Conservation (phyloP, 108 stramenopile species). For the Cyclotella baltica region DNA sequence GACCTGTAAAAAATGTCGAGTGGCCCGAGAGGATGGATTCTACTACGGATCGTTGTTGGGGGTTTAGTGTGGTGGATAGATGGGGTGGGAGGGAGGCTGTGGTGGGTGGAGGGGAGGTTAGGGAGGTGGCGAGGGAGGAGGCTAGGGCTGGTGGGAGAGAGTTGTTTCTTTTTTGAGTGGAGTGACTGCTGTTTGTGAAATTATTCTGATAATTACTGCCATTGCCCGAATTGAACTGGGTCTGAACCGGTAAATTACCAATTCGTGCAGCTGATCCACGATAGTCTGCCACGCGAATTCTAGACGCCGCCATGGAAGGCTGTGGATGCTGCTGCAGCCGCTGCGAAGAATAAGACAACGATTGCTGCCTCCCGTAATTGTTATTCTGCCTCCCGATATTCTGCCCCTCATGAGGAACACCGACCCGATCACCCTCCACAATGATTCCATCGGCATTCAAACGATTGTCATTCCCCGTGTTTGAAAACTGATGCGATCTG, state of each 20-base stretch:
- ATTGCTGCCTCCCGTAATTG: no score
- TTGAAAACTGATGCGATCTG: background rate
- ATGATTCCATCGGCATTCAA: background rate
- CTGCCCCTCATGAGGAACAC: conserved; percentile 3
- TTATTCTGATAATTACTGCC: background rate
- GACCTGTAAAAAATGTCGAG: conserved; percentile 59
- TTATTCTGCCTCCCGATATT: no score
- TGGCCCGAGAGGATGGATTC: conserved; percentile 46
- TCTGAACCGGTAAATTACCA: background rate
- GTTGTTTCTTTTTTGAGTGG: background rate
- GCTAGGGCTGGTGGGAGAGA: background rate
- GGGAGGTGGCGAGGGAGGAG: background rate
- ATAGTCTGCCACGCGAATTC: conserved; percentile 11
- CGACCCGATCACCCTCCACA: conserved; percentile 4
- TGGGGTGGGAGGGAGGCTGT: conserved; percentile 31
- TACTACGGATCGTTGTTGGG: conserved; percentile 43
- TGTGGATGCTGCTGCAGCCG: background rate
- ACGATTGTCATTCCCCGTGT: background rate
- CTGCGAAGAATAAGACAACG: no score
- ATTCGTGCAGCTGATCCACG: background rate
- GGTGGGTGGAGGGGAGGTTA: conserved; percentile 39
- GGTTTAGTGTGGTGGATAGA: conserved; percentile 40
- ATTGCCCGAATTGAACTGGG: background rate
- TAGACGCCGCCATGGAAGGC: background rate
- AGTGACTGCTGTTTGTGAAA: background rate